Base-by-base conservation (phyloP, 805 yeast species). In the Cyberlindnera bimundalis region DNA sequence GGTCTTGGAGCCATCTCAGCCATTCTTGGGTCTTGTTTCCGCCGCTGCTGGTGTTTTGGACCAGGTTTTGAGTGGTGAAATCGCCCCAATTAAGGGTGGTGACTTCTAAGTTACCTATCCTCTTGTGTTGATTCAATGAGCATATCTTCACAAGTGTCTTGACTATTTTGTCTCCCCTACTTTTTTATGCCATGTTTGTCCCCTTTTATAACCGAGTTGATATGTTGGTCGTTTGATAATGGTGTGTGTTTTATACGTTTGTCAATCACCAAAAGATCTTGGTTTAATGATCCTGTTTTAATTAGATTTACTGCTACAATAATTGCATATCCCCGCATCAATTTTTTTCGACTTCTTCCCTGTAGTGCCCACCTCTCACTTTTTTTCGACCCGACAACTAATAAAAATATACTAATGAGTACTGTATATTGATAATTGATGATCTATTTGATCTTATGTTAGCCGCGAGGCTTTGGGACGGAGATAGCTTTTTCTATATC, bases 1-100 rank as follows among this genome's bases (percentile, higher is more conserved):
- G 67, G 99, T 95, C 20, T 76, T 93, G 61, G 96, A 89, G 56
- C 99, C 99, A 40, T 90, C 97, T 20, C 78, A 85, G 64, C 99
- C 99, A 40, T 87, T 93, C 70, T 75, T 93, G 61, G 99, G 99
- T 40, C 76, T 93, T 53, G 85, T 93, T 45, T 97, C 98, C 39
- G 98, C 99, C 15, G 70, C 96, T 34, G 74, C 93, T 34, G 96
- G 96, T 44, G 75, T 81, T 42, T 73, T 93, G 58, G 85, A 84
- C 46, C 71, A 77, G 33, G 75, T 87, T 37, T 67, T 86, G 52
- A 59, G 58, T 16, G 66, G 71, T 32, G 58, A 46, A 38, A 35
- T 37, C 27, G 30, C 39, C 8, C 42, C 38, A 29, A 32, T 33
- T 31, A 32, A 27, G 32, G 45, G 40, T 33, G 36, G 43, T 23